Conservation (phyloP, 1,139 yeast species). For the Lodderomyces pseudojiufengensis region DNA sequence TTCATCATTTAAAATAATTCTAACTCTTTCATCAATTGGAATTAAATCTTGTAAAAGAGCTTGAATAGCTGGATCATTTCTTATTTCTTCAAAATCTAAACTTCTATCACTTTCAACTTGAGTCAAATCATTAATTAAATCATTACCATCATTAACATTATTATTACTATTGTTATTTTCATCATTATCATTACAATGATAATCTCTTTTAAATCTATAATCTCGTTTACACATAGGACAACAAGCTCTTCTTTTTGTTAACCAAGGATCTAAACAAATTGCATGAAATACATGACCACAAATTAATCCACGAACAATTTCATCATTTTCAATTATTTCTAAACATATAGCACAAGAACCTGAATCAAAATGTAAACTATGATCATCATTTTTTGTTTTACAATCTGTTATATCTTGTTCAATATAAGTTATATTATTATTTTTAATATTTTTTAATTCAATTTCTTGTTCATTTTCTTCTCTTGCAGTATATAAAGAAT, state of each 20-base stretch:
- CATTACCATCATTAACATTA: constrained; percentile 7
- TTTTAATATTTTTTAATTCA: constrained; percentile 10
- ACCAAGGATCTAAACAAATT: constrained; percentile 81
- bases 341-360: constrained; percentile 83
- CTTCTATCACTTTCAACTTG: constrained; percentile 25
- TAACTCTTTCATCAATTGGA: constrained; percentile 39
- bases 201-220: constrained; percentile 41
- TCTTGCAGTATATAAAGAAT: constrained; percentile 6
- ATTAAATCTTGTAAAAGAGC: constrained; percentile 40
- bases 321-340: constrained; percentile 60
- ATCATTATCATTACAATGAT: constrained; percentile 5
- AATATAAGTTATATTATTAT: neutral
- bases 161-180: constrained; percentile 12
- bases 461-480: constrained; percentile 8
- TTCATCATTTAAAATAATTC: constrained; percentile 31
- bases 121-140: constrained; percentile 17
- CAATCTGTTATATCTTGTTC: constrained; percentile 1
- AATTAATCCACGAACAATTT: constrained; percentile 63
- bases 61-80: constrained; percentile 38
- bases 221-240: constrained; percentile 86
- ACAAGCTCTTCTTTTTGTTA: constrained; percentile 69
- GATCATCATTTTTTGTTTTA: constrained; percentile 5
- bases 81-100: constrained; percentile 40
- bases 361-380: constrained; percentile 54
- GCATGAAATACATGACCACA: constrained; percentile 87